phyloP scores from a whole-genome alignment of 2,329 filamentous ascomycete genomes.

The Phoma sp. region DNA sequence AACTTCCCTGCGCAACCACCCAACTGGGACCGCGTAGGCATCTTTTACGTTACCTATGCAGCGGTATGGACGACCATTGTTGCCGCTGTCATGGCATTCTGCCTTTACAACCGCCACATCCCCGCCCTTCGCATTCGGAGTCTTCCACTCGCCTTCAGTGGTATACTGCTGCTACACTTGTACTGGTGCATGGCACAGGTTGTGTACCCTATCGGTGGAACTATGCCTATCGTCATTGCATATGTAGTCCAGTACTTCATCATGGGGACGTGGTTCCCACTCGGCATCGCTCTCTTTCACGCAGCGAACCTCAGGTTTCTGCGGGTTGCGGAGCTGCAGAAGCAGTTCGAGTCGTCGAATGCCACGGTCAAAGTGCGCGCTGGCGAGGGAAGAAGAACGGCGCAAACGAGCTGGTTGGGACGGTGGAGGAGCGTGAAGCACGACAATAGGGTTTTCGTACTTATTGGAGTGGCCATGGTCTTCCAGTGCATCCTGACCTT shows the following conservation, averaged over 20 bases:
- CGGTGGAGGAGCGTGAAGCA: constrained; percentile 4
- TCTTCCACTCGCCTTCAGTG: constrained; percentile 21
- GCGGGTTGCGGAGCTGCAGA: constrained; percentile 24
- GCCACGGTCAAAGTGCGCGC: neutral
- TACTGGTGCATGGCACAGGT: constrained; percentile 29
- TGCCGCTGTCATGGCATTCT: constrained; percentile 23
- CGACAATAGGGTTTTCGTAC: constrained; percentile 8
- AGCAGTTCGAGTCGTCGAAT: constrained; percentile 11
- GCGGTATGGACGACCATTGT: constrained; percentile 26
- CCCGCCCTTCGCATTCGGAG: constrained; percentile 24
- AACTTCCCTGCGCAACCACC: constrained; percentile 21
- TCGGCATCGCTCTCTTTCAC: constrained; percentile 31
- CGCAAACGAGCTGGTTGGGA: constrained; percentile 4
- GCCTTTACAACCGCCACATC: constrained; percentile 23
- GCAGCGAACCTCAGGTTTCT: constrained; percentile 26
- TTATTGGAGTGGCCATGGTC: constrained; percentile 9
- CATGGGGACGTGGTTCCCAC: constrained; percentile 29
- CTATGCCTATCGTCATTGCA: constrained; percentile 23
- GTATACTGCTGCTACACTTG: constrained; percentile 24
- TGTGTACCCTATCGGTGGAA: constrained; percentile 20
- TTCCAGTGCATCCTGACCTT: constrained; percentile 11
- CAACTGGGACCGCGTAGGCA: constrained; percentile 23
- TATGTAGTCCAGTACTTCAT: constrained; percentile 27
- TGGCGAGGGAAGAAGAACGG: neutral
- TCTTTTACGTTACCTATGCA: constrained; percentile 24